Percentiles rank a stretch among this genome's conserved stretches.
Evolutionary conservation across 148 eudicot genomes (phyloP).

Genomic region (Rhododendron simsii): DNA sequence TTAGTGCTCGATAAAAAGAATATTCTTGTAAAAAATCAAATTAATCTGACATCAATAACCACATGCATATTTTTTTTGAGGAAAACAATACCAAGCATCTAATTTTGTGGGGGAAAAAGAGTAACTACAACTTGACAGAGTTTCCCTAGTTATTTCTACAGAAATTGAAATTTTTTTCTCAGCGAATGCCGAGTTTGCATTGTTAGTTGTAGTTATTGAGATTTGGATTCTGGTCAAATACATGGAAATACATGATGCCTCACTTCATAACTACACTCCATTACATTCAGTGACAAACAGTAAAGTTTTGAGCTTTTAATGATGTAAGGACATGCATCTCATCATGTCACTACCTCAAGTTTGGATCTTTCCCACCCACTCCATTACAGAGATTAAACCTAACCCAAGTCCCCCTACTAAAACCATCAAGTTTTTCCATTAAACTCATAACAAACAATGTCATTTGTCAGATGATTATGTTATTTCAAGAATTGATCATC

Average conservation of each 20-base stretch:
- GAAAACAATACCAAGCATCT: neutral
- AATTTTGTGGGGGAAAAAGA: neutral
- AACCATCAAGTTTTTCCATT: neutral
- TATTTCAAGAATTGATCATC: neutral
- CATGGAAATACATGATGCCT: no score
- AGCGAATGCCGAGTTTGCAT: no score
- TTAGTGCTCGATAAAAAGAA: neutral
- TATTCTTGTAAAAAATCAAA: neutral
- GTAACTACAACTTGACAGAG: neutral
- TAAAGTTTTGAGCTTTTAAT: neutral
- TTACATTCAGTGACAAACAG: neutral
- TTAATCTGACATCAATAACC: neutral
- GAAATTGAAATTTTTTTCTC: neutral
- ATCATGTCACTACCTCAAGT: neutral
- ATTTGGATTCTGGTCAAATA: no score
- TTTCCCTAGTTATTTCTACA: neutral
- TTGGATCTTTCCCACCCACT: conserved; percentile 9
- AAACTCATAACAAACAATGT: neutral
- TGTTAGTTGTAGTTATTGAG: no score
- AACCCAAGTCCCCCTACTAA: neutral
- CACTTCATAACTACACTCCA: no score
- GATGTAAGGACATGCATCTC: neutral
- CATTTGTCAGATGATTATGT: neutral
- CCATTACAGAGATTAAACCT: neutral
- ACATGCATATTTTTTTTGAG: neutral